A percentile compares a stretch with the other conserved stretches of the same genome.
phyloP scores from a whole-genome alignment of 306 rosid species.

The Cicer yamashitae region DNA sequence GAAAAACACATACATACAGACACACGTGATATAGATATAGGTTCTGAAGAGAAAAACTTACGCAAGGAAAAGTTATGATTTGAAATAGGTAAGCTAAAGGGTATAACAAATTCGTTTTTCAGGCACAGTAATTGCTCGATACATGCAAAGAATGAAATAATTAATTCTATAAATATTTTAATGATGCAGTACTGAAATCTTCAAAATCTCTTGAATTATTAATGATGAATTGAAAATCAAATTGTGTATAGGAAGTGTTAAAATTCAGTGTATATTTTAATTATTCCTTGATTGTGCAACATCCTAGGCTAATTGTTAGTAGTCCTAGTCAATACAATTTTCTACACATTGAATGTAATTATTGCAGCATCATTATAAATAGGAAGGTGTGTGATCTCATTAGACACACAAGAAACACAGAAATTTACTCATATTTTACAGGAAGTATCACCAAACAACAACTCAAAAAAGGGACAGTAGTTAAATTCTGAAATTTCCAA shows the following conservation, averaged over 20 bases:
- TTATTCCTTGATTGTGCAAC: too few relatives aligned
- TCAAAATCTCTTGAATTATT: conserved; percentile 8
- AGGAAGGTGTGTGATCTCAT: too few relatives aligned
- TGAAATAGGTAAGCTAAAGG: conserved; percentile 14
- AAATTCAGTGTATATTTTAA: too few relatives aligned
- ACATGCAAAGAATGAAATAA: conserved; percentile 29
- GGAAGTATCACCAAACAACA: neutral
- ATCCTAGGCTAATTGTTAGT: too few relatives aligned
- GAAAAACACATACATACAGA: conserved; percentile 32
- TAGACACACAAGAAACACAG: too few relatives aligned
- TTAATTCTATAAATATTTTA: conserved; percentile 20
- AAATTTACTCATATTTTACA: neutral
- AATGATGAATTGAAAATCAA: conserved; percentile 3
- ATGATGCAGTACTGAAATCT: conserved; percentile 15
- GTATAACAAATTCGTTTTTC: neutral
- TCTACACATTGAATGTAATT: too few relatives aligned
- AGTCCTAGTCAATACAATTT: too few relatives aligned
- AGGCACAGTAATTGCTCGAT: conserved; percentile 29
- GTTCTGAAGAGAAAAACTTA: neutral
- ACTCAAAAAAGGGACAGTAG: conserved; percentile 6
- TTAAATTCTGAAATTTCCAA: conserved; percentile 1
- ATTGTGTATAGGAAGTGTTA: neutral
- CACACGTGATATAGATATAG: conserved; percentile 13
- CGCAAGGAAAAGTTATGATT: neutral
- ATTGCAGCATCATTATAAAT: too few relatives aligned